Evolutionary conservation across 2,329 filamentous ascomycete genomes (phyloP).

Genomic region (Aureobasidium sp.): DNA sequence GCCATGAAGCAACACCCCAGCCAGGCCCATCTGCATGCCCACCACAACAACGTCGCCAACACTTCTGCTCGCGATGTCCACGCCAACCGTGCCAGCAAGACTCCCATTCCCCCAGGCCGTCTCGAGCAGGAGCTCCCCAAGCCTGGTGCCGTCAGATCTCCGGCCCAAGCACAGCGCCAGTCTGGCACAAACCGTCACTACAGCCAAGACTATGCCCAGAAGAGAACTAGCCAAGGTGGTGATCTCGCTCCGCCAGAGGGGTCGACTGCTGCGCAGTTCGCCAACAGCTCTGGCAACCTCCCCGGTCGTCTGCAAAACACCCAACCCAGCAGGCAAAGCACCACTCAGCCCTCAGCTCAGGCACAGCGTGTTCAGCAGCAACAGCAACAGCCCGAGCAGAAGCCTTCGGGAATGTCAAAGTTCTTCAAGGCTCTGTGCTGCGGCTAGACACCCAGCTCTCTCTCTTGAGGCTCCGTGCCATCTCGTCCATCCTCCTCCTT

Average conservation of each 20-base stretch:
- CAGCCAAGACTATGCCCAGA: constrained; percentile 36
- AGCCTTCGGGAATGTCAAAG: constrained; percentile 81
- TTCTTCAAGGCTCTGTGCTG: constrained; percentile 90
- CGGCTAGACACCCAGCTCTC: constrained; percentile 40
- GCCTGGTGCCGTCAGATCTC: constrained; percentile 61
- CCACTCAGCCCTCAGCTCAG: constrained; percentile 15
- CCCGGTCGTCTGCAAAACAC: constrained; percentile 32
- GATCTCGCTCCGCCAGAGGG: constrained; percentile 70
- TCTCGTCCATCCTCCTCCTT: neutral
- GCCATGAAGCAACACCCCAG: constrained; percentile 63
- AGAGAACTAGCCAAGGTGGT: constrained; percentile 73
- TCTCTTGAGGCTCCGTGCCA: neutral
- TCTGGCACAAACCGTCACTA: constrained; percentile 25
- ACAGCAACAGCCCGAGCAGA: constrained; percentile 56
- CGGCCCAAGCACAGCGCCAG: constrained; percentile 57
- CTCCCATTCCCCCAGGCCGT: constrained; percentile 40
- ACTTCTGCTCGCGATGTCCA: constrained; percentile 80
- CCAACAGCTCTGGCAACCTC: constrained; percentile 87
- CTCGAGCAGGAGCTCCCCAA: constrained; percentile 46
- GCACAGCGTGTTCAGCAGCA: constrained; percentile 30
- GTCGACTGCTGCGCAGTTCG: constrained; percentile 92
- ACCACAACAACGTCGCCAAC: constrained; percentile 57
- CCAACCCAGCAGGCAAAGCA: constrained; percentile 17
- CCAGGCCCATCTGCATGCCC: constrained; percentile 62
- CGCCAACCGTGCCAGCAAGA: constrained; percentile 57